Evolutionary conservation across 805 yeast species (phyloP), one percentile per base, ranked within the genome.

Genomic region (Limtongozyma cylindracea): DNA sequence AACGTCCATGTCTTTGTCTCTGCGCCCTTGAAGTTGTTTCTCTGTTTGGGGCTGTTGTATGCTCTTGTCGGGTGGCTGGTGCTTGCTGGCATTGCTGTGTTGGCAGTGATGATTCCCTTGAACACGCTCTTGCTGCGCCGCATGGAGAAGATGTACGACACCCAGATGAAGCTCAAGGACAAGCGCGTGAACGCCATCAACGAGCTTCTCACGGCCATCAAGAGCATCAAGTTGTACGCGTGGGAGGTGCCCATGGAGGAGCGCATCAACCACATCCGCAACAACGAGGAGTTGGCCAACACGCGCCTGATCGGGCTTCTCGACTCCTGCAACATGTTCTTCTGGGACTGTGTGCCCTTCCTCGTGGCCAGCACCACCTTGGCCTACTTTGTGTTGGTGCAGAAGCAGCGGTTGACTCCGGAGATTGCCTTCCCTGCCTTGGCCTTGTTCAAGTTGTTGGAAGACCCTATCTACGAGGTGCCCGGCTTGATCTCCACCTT

Each of bases 391-490:
- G 29, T 36, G 16, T 26, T 51, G 8, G 41, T 48, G 11, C 47
- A 54, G 13, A 38, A 45, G 3, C 34, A 32, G 7, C 71, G 74
- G 2, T 45, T 70, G 31, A 56, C 74, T 4, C 65, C 78, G 8
- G 73, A 68, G 19, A 53, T 69, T 26, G 69, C 67, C 4, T 69
- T 69, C 38, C 78, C 80, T 10, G 64, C 76, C 3, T 46, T 70
- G 27, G 45, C 76, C 1, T 43, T 69, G 24, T 61, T 70, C 31
- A 59, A 61, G 27, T 39, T 69, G 26, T 37, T 70, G 19, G 53
- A 67, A 4, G 60, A 51, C 19, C 74, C 76, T 6, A 56, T 70
- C 16, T 51, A 53, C 32, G 54, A 56, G 8, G 52, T 70, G 21
- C 82, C 82, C 0, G 41, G 53, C 2, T 44, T 62, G 15, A 53